Base-by-base conservation (phyloP, 345 rosid species). In the Citrus trifoliata region DNA sequence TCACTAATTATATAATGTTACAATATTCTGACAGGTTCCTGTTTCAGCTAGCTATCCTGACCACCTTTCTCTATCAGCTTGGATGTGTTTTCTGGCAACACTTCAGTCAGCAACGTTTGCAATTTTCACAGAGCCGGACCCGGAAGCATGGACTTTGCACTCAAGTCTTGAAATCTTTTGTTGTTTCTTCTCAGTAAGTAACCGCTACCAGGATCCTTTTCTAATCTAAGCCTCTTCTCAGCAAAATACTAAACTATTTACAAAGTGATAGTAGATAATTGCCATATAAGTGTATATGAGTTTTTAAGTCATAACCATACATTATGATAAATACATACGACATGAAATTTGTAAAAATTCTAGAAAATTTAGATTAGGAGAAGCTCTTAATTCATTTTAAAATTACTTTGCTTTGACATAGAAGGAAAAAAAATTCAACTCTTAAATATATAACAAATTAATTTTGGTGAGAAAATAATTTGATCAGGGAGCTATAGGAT, bases 61-160 rank as follows among this genome's bases (percentile, higher is more conserved):
- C 78, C 88, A 82, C 82, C 75, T 91, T 76, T 87, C 92, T 71
- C 66, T 86, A 61, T 85, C 94, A 38, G 91, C 94, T n/a, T 92
- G 97, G 95, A 86, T 90, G 92, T 91, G 98, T 81, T 81, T 90
- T 83, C 62, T 88, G 28, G 92, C 85, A 30, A 83, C 94, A 4
- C 21, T 91, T 53, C 97, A 92, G 73, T 87, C 92, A 9, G 90
- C 86, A 63, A 78, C 77, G 3, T 24, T 91, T 35, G 75, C 92
- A 46, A 53, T 89, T 28, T 80, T 90, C 76, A 33, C 87, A 6
- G 94, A 92, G 70, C 83, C 81, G 37, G 86, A 92, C 48, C 81
- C 69, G 5, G 77, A 78, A 27, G 84, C 81, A 4, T 94, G 95
- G 95, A 82, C 79, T 61, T 80, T 91, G 63, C 82, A 86, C 74